Evolutionary conservation across 768 basidiomycete genomes (phyloP), one percentile per base, ranked within the genome.

Genomic region (Suillus subluteus): DNA sequence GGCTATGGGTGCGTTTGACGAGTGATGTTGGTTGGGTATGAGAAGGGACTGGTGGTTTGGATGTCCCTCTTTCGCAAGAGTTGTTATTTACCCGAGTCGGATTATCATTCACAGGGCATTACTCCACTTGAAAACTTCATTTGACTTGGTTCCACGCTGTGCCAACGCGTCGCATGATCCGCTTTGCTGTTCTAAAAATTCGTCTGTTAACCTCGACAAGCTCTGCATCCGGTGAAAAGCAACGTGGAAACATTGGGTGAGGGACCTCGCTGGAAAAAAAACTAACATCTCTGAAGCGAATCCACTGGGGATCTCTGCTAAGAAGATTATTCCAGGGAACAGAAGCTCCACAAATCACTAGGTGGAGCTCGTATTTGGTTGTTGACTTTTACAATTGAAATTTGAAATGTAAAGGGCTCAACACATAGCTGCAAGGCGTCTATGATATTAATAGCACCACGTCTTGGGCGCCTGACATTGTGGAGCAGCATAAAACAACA

Each of bases 1-100:
- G 35, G 82, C 79, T 26, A 78, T 84, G 62, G 88, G 87, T 23
- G 91, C 73, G 7, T 76, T 77, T 44, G 73, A 76, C 26, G 74
- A 74, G 30, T 74, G 37, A 65, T 43, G 1, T 16, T 40, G 7
- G 23, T 6, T 58, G 13, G 15, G 26, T 18, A 30, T 26, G 15
- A 26, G 6, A 52, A 6, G 26, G 12, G 30, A 61, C 43, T 21
- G 41, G 21, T 61, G 40, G 30, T 61, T 32, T 18, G 30, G 26
- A 23, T 58, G 32, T 56, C 16, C 26, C 26, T 50, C 13, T 26
- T 26, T 55, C 30, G 30, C 32, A 52, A 52, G 18, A 52, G 50
- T 55, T 32, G 9, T 18, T 30, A 11, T 18, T 55, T 35, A 55
- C 54, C 9, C 9, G 30, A 55, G 16, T 9, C 52, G 52, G 32